Conservation (phyloP, 306 rosid species). For the Erythrophleum fordii region DNA sequence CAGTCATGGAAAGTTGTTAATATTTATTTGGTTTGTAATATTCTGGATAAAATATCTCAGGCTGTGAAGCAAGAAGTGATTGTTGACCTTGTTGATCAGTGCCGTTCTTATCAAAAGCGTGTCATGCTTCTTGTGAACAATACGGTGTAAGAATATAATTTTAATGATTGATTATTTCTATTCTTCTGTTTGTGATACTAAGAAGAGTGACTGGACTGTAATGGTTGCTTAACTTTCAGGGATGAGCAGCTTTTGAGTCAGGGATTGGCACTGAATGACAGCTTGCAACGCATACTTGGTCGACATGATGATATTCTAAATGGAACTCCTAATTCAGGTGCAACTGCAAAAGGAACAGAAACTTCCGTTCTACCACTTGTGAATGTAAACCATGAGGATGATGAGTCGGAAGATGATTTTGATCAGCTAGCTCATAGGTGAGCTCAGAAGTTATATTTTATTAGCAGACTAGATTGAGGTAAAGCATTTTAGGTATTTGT, state of each 20-base stretch:
- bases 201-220: slow-evolving; percentile 21
- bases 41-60: slow-evolving; percentile 46
- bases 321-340: slow-evolving; percentile 41
- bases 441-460: not conserved
- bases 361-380: slow-evolving; percentile 54
- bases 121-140: slow-evolving; percentile 77
- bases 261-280: slow-evolving; percentile 73
- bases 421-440: slow-evolving; percentile 73
- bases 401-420: slow-evolving; percentile 72
- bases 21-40: slow-evolving; percentile 4
- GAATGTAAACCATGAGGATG: slow-evolving; percentile 72
- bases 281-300: slow-evolving; percentile 64
- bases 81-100: slow-evolving; percentile 83
- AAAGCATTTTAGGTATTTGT: not conserved
- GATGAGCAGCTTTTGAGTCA: slow-evolving; percentile 67
- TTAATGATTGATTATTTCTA: not conserved
- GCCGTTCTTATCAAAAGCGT: slow-evolving; percentile 74
- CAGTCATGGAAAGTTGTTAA: not conserved
- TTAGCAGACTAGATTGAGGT: not conserved
- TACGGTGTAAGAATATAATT: slow-evolving; percentile 55
- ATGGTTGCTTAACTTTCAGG: slow-evolving; percentile 48
- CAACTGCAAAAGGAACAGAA: slow-evolving; percentile 43
- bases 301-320: slow-evolving; percentile 62
- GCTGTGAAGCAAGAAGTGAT: slow-evolving; percentile 71
- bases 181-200: not conserved